Evolutionary conservation across 2,329 filamentous ascomycete genomes (phyloP).

Genomic region (Aspergillus ochraceoroseus): DNA sequence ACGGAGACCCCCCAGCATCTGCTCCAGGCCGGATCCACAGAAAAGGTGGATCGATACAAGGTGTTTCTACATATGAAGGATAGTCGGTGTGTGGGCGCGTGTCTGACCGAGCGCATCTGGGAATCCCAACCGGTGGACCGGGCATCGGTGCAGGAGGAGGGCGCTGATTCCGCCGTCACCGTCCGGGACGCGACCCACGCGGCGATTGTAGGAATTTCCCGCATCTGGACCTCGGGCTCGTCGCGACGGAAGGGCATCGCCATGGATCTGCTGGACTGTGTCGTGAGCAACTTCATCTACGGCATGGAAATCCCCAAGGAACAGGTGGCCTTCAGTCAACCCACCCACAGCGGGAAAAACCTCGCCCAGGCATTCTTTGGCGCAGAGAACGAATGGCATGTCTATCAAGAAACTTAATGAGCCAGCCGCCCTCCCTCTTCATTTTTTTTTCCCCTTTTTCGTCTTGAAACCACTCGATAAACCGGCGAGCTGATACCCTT

Average conservation of each 20-base stretch:
- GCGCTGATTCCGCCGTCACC: conserved; percentile 43
- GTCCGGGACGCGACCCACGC: conserved; percentile 42
- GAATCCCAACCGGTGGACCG: conserved; percentile 51
- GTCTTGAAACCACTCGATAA: conserved; percentile 7
- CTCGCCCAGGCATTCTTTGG: conserved; percentile 58
- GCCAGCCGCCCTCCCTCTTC: conserved; percentile 10
- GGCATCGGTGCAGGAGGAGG: conserved; percentile 15
- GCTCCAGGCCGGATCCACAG: conserved; percentile 30
- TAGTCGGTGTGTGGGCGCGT: conserved; percentile 58
- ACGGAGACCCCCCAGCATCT: conserved; percentile 39
- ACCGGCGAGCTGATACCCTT: conserved; percentile 25
- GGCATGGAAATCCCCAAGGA: conserved; percentile 52
- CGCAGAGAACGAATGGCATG: conserved; percentile 52
- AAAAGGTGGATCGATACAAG: conserved; percentile 51
- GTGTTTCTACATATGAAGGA: conserved; percentile 59
- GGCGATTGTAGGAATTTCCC: conserved; percentile 58
- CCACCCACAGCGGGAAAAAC: conserved; percentile 57
- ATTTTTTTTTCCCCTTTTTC: conserved; percentile 14
- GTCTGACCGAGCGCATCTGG: conserved; percentile 58
- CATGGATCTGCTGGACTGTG: conserved; percentile 53
- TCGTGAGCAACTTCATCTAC: conserved; percentile 53
- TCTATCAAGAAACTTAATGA: conserved; percentile 49
- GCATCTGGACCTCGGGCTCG: conserved; percentile 59
- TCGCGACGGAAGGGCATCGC: conserved; percentile 56
- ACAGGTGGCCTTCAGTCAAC: conserved; percentile 60